Evolutionary conservation across 108 stramenopile genomes (phyloP), one percentile per base, ranked within the genome.

Genomic region (Cyclostephanos tholiformis): DNA sequence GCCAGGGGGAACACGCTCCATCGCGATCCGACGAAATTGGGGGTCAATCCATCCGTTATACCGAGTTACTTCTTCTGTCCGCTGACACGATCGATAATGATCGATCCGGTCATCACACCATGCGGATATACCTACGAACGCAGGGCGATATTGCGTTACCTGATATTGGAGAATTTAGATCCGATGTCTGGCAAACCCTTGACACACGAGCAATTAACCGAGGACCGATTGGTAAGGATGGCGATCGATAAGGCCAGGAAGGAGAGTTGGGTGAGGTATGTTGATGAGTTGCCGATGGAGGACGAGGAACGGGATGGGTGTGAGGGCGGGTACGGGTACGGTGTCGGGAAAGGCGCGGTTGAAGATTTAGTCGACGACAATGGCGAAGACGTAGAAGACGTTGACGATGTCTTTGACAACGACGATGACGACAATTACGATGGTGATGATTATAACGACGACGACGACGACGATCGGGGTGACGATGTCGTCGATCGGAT

Each of bases 1-100:
- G 39, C 38, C 29, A 59, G 38, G 46, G 44, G 13, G 44, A 14
- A 2, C 44, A 14, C 14, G 16, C 46, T 27, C 16, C 59, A 58
- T 1, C 49, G 35, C 6, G 8, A 26, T 53, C 49, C 19, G 22
- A 52, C 20, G 22, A 25, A 51, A 13, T 9, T 50, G 32, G 51
- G 22, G 1, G 53, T 72, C 66, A 76, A 71, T 17, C 74, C 80
- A 10, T 63, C 79, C 20, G 71, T 86, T 8, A 74, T 85, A 13
- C 82, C 82, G 2, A 72, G 76, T 23, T 77, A 79, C 66, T 88
- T 88, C 80, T 74, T 85, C 51, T 88, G 87, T 44, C 87, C 87
- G 2, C 56, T 88, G 12, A 85, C 83, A 0, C 46, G 75, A 72
- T 57, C 64, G 22, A 84, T 88, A 20, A 88, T 88, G 87, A 80